Evolutionary conservation across 2,329 filamentous ascomycete species (phyloP).

Genomic region (Westerdykella ornata): DNA sequence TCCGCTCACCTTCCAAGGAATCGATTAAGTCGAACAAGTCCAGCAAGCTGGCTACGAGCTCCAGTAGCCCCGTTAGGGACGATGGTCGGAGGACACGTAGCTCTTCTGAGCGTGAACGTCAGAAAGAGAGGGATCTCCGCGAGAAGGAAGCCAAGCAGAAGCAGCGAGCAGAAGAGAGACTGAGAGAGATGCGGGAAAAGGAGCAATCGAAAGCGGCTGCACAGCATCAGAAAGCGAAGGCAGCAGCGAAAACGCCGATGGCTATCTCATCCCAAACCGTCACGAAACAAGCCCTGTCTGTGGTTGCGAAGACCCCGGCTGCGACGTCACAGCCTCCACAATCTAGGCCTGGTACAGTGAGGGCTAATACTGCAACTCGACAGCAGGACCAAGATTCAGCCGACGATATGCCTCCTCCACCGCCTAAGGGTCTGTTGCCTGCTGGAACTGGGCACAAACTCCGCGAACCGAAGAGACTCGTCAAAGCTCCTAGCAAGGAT

Average conservation of each 20-base stretch:
- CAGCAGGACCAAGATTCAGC: slow-evolving; percentile 39
- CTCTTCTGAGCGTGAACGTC: slow-evolving; percentile 56
- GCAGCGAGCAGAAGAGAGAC: slow-evolving; percentile 54
- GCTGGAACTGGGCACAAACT: slow-evolving; percentile 47
- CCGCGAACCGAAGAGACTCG: slow-evolving; percentile 44
- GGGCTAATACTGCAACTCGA: slow-evolving; percentile 27
- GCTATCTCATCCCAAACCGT: slow-evolving; percentile 33
- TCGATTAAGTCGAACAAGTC: slow-evolving; percentile 28
- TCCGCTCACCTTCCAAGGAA: slow-evolving; percentile 33
- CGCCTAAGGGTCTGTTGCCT: slow-evolving; percentile 47
- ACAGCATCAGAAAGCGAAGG: slow-evolving; percentile 38
- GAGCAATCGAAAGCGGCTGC: slow-evolving; percentile 59
- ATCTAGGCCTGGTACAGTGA: slow-evolving; percentile 18
- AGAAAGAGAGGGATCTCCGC: slow-evolving; percentile 52
- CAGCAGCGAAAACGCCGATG: slow-evolving; percentile 47
- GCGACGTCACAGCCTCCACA: slow-evolving; percentile 28
- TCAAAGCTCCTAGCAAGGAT: slow-evolving; percentile 56
- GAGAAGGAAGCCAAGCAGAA: slow-evolving; percentile 57
- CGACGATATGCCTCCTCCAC: slow-evolving; percentile 55
- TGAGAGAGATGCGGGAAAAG: slow-evolving; percentile 63
- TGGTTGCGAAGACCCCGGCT: slow-evolving; percentile 46
- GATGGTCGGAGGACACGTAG: slow-evolving; percentile 49
- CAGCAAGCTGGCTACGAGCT: slow-evolving; percentile 14
- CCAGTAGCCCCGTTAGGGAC: slow-evolving; percentile 29
- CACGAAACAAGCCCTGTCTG: slow-evolving; percentile 13